Percentiles rank a stretch among this genome's conserved stretches.
These are phyloP conservation scores for Corchorus olitorius DNA, from an alignment of 345 rosid species.

Conservation along the genomic window DNA sequence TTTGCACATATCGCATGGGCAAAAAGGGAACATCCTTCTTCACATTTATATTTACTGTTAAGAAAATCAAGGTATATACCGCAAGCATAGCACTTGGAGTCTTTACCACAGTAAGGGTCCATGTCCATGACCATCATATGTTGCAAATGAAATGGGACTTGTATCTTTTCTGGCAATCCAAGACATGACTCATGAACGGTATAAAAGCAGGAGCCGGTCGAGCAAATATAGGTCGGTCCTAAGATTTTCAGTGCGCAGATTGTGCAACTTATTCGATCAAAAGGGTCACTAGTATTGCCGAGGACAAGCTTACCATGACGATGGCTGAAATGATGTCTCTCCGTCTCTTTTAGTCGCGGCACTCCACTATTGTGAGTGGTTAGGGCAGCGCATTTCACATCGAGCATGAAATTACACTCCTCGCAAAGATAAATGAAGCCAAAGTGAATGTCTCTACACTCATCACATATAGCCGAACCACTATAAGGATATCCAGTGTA, in stretches of 20 bases:
- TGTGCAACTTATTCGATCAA: neutral
- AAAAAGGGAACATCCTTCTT: neutral
- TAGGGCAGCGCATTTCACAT: neutral
- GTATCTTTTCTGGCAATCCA: neutral
- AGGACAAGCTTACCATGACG: neutral
- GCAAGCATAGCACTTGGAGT: neutral
- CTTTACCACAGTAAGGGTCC: too few species aligned
- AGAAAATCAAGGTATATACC: fast-evolving
- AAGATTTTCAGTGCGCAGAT: neutral
- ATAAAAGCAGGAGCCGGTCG: neutral
- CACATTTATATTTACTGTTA: neutral
- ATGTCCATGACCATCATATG: neutral
- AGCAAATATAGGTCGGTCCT: neutral
- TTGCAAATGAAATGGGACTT: neutral
- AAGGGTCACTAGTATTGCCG: neutral
- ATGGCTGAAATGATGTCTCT: neutral
- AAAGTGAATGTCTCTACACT: neutral
- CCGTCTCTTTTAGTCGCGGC: neutral
- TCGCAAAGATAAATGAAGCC: neutral
- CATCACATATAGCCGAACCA: neutral
- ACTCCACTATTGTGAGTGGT: neutral
- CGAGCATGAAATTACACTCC: neutral
- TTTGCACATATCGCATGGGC: neutral
- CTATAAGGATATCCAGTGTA: too few species aligned
- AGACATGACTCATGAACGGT: neutral